Evolutionary conservation across 2,329 filamentous ascomycete genomes (phyloP), one percentile per base, ranked within the genome.

Genomic region (Fusarium multiceps): DNA sequence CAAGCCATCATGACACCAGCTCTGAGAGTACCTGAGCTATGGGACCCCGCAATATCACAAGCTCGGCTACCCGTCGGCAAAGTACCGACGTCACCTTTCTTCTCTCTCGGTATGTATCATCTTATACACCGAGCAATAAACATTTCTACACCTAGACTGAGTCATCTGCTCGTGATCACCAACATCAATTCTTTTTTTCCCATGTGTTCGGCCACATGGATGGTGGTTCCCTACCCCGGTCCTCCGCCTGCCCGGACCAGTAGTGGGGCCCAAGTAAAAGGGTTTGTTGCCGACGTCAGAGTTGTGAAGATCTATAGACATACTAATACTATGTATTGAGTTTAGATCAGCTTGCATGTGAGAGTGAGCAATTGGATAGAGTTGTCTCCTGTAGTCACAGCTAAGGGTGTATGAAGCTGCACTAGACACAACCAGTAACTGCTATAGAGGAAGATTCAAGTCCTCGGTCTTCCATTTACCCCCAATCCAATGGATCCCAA

Each of bases 31-130:
- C n/a, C n/a, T n/a, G n/a, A n/a, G n/a, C n/a, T n/a, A n/a, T n/a
- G n/a, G n/a, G n/a, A n/a, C n/a, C n/a, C 84, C 84, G 84, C 84
- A 85, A 82, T 82, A 83, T 87, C 85, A 86, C 84, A 86, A 86
- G 85, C 85, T 86, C 84, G 84, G 84, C 81, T 83, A 77, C 73
- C 76, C 66, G 78, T 86, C 84, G 84, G 84, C 78, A 83, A 78
- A 59, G 53, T 25, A 69, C 56, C 66, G 70, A 77, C 73, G 74
- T 76, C 72, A 76, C 74, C 66, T 11, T 25, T 25, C 3, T 7
- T 0, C 3, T 48, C 4, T 50, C 34, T 16, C 21, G 9, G 34
- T 37, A 37, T 37, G 18, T 37, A 37, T 40, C 32, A 37, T 11
- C 6, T 49, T 43, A 34, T 51, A 51, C 58, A 68, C 62, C 67